A percentile compares a stretch with the other conserved stretches of the same genome.
Evolutionary conservation across 352 stramenopile species (phyloP).

Genomic region (Phytophthora sojae): DNA sequence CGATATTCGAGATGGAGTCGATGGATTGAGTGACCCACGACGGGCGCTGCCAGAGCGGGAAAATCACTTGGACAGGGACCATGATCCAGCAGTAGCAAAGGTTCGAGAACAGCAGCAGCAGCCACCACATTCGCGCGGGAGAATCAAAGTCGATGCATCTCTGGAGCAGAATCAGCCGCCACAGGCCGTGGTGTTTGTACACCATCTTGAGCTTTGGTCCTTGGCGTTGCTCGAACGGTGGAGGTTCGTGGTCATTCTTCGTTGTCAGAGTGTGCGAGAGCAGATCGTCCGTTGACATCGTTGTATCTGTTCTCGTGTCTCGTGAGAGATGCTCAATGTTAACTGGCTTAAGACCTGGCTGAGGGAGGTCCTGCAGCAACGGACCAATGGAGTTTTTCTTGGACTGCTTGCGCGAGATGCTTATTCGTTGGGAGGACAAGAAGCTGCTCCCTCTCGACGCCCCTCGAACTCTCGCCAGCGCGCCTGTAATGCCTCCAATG

Average conservation of each 20-base stretch:
- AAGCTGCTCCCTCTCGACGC: not conserved
- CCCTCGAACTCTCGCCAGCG: not conserved
- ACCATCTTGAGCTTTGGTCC: not conserved
- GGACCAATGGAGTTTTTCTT: slow-evolving; percentile 1
- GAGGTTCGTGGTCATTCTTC: not conserved
- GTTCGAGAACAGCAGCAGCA: not conserved
- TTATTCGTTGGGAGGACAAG: not conserved
- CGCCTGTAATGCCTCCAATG: not conserved
- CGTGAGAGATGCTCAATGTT: not conserved
- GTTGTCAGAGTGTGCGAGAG: not conserved
- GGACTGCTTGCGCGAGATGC: slow-evolving; percentile 1
- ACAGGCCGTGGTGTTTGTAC: not conserved
- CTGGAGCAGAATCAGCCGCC: not conserved
- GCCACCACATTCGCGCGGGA: not conserved
- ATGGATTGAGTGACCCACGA: slow-evolving; percentile 1
- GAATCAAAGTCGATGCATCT: slow-evolving; percentile 1
- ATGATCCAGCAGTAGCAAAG: slow-evolving; percentile 3
- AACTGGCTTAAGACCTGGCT: not conserved
- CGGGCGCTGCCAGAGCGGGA: not conserved
- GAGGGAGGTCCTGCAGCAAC: not conserved
- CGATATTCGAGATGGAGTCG: slow-evolving; percentile 1
- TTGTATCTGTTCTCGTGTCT: not conserved
- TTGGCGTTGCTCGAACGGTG: not conserved
- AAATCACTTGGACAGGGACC: not conserved
- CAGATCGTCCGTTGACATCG: not conserved